Base-by-base conservation (phyloP, 2,329 filamentous ascomycete genomes). In the Biscogniauxia mediterranea region DNA sequence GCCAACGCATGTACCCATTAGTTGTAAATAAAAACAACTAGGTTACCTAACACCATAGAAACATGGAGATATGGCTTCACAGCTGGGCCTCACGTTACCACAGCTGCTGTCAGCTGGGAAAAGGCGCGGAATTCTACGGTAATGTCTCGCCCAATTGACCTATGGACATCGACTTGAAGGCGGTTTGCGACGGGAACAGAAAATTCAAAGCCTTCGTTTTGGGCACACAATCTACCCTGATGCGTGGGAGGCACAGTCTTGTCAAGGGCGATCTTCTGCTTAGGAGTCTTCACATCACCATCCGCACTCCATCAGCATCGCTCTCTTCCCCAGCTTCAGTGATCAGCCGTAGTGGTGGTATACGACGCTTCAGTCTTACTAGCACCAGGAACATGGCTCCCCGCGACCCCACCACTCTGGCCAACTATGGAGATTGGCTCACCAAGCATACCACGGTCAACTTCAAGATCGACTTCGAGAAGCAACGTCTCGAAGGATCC, bases 351-450 rank as follows among this genome's bases (percentile, higher is more conserved):
- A 61, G 46, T 57, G 46, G 28, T 51, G 49, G 56, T 42, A 15
- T 67, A 51, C 64, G 63, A 65, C 63, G 59, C 46, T 67, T 67
- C 59, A 65, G 64, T n/a, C 38, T 17, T 56, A 53, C 64, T 53
- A 61, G 49, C 53, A 46, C 66, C 19, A 61, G 59, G 50, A 73
- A 64, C 60, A 77, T 77, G 70, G 69, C 74, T 28, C 69, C 81
- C 56, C 86, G 91, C 71, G 94, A 98, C 78, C 93, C 93, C 57
- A 96, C 93, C 76, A 97, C 95, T 25, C 79, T 95, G 61, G 90
- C 91, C 73, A 98, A 98, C 80, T 97, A 97, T 78, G 88, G 91
- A 76, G 88, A 89, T 59, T 97, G 92, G 88, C 82, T 86, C 63
- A 97, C 92, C 19, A 88, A 84, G 74, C 93, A 97, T 79, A 95